A percentile compares a stretch with the other conserved stretches of the same genome.
phyloP scores from a whole-genome alignment of 495 filamentous ascomycete genomes.

The Penicillium robsamsonii region DNA sequence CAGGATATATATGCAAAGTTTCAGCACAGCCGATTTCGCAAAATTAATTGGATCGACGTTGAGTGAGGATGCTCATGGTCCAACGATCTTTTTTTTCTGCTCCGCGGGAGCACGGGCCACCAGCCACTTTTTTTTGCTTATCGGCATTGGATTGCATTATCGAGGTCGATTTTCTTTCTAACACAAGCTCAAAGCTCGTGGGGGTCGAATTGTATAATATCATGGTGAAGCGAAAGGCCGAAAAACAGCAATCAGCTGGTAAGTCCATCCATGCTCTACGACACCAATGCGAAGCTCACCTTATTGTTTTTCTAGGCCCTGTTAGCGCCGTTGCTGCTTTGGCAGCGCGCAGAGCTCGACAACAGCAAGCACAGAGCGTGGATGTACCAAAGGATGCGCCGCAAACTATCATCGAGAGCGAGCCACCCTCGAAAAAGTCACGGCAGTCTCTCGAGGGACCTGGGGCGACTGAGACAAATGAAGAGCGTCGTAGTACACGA shows the following conservation, averaged over 20 bases:
- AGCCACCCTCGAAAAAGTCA: constrained; percentile 39
- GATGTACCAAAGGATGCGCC: constrained; percentile 19
- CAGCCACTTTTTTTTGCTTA: constrained; percentile 37
- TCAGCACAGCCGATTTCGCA: neutral
- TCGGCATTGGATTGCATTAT: constrained; percentile 26
- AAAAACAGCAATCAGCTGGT: constrained; percentile 42
- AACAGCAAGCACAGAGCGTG: constrained; percentile 35
- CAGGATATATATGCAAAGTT: neutral
- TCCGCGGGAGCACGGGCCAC: constrained; percentile 50
- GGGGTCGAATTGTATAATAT: constrained; percentile 12
- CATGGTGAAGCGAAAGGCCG: constrained; percentile 44
- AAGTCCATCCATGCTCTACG: constrained; percentile 1
- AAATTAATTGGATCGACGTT: constrained; percentile 10
- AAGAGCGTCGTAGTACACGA: constrained; percentile 16
- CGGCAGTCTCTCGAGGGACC: constrained; percentile 31
- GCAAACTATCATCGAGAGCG: constrained; percentile 19
- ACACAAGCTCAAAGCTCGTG: neutral
- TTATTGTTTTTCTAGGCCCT: constrained; percentile 27
- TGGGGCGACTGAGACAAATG: constrained; percentile 6
- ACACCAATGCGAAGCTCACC: neutral
- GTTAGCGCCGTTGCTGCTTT: constrained; percentile 47
- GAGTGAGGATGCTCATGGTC: constrained; percentile 17
- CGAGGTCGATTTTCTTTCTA: constrained; percentile 12
- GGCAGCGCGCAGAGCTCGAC: constrained; percentile 48
- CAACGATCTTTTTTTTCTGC: constrained; percentile 42